A percentile compares a stretch with the other conserved stretches of the same genome.
These are phyloP conservation scores for Suillus ampliporus DNA, from an alignment of 768 basidiomycete species.

Conservation along the genomic window DNA sequence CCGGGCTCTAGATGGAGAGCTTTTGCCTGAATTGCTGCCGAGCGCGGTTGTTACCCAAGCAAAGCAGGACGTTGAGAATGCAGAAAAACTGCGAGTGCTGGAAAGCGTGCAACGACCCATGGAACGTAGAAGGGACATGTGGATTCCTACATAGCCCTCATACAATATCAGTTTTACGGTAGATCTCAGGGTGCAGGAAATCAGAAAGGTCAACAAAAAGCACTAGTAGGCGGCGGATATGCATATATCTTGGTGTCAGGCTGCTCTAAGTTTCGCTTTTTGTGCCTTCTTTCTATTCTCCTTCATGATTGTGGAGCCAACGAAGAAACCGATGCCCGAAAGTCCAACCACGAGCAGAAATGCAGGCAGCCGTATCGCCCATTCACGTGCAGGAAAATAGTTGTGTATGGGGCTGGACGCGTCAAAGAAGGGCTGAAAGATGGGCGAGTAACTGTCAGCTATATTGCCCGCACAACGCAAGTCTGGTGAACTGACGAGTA, in stretches of 20 bases:
- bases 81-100: slow-evolving; percentile 67
- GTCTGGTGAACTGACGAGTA: slow-evolving; percentile 62
- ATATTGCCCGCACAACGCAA: neutral
- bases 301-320: slow-evolving; percentile 76
- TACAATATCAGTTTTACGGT: neutral
- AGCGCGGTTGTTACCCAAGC: slow-evolving; percentile 60
- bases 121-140: slow-evolving; percentile 27
- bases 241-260: slow-evolving; percentile 41
- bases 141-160: slow-evolving; percentile 16
- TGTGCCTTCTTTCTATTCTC: slow-evolving; percentile 74
- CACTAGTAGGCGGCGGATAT: neutral
- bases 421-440: slow-evolving; percentile 81
- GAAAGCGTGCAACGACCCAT: slow-evolving; percentile 44
- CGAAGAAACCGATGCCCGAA: slow-evolving; percentile 77
- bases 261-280: slow-evolving; percentile 64
- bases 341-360: slow-evolving; percentile 83
- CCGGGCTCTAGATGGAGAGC: slow-evolving; percentile 59
- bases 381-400: slow-evolving; percentile 89
- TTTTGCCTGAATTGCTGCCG: slow-evolving; percentile 49
- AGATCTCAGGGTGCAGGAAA: neutral
- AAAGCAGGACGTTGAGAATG: slow-evolving; percentile 67
- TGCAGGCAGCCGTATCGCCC: slow-evolving; percentile 89
- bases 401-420: slow-evolving; percentile 70
- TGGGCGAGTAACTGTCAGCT: neutral
- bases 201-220: neutral